phyloP scores from a whole-genome alignment of 2,329 filamentous ascomycete genomes.

The Exophiala calicioides region DNA sequence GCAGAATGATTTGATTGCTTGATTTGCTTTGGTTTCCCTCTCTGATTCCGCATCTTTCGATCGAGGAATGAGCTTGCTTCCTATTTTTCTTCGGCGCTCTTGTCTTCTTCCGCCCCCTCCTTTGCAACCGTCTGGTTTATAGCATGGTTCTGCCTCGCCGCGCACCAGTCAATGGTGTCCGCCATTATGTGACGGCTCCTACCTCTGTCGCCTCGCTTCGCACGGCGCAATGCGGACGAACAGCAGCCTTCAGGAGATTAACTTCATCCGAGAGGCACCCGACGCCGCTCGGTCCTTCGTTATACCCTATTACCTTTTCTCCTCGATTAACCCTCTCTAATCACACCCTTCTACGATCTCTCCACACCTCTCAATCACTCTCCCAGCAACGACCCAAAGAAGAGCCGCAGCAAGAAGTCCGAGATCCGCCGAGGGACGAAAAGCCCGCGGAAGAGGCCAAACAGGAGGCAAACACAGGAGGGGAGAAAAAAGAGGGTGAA shows the following conservation, averaged over 20 bases:
- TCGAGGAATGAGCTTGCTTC: constrained; percentile 14
- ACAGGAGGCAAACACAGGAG: too few species aligned
- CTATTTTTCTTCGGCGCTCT: constrained; percentile 8
- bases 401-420: constrained; percentile 30
- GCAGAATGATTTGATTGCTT: constrained; percentile 2
- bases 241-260: constrained; percentile 26
- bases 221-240: constrained; percentile 27
- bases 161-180: constrained; percentile 24
- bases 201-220: constrained; percentile 22
- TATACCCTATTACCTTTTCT: constrained; percentile 15
- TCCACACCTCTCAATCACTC: constrained; percentile 25
- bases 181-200: constrained; percentile 31
- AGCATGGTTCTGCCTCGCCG: constrained; percentile 30
- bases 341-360: constrained; percentile 22
- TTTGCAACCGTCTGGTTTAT: constrained; percentile 9
- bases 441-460: constrained; percentile 42
- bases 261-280: constrained; percentile 3
- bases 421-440: constrained; percentile 30
- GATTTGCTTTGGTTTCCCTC: too few species aligned
- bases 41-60: too few species aligned
- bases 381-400: constrained; percentile 31
- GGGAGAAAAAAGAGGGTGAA: constrained; percentile 46
- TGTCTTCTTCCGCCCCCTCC: neutral
- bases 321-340: constrained; percentile 15
- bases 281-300: constrained; percentile 6